Evolutionary conservation across 177 flowering plant species (phyloP).

Genomic region (Vitis hybrid): DNA sequence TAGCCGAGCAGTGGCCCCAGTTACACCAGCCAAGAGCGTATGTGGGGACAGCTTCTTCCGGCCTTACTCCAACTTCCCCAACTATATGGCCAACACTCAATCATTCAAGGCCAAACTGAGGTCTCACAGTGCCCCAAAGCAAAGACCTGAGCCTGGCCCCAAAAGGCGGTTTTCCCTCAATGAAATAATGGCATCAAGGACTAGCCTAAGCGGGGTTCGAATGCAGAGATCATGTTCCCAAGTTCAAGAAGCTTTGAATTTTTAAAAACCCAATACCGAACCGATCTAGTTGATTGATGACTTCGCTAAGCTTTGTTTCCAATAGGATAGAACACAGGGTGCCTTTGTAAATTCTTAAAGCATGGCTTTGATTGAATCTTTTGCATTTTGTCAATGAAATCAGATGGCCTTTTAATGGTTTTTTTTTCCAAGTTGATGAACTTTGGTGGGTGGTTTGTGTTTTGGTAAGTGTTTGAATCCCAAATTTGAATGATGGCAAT

Average conservation of each 20-base stretch:
- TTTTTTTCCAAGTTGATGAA: too few species aligned
- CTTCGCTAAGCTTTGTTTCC: too few species aligned
- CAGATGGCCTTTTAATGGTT: not conserved
- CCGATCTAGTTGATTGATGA: not conserved
- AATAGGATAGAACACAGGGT: not conserved
- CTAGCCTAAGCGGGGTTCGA: constrained; percentile 70
- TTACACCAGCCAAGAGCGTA: constrained; percentile 74
- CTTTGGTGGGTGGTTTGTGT: too few species aligned
- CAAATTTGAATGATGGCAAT: too few species aligned
- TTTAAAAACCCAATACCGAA: constrained; percentile 6
- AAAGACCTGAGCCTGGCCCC: constrained; percentile 69
- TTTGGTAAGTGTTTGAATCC: too few species aligned
- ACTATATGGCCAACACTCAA: constrained; percentile 81
- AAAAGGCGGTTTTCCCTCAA: constrained; percentile 68
- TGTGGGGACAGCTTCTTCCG: constrained; percentile 59
- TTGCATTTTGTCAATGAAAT: constrained; percentile 10
- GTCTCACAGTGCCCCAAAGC: constrained; percentile 88
- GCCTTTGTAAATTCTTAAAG: constrained; percentile 17
- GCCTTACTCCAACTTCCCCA: constrained; percentile 54
- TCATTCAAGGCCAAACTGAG: constrained; percentile 79
- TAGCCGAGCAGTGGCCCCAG: constrained; percentile 33
- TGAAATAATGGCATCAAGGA: constrained; percentile 76
- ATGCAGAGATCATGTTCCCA: constrained; percentile 63
- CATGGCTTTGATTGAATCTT: not conserved
- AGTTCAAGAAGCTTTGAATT: constrained; percentile 49